A percentile compares a stretch with the other conserved stretches of the same genome.
phyloP scores from a whole-genome alignment of 169 alveolate genomes.

The Prorocentrum cordatum region DNA sequence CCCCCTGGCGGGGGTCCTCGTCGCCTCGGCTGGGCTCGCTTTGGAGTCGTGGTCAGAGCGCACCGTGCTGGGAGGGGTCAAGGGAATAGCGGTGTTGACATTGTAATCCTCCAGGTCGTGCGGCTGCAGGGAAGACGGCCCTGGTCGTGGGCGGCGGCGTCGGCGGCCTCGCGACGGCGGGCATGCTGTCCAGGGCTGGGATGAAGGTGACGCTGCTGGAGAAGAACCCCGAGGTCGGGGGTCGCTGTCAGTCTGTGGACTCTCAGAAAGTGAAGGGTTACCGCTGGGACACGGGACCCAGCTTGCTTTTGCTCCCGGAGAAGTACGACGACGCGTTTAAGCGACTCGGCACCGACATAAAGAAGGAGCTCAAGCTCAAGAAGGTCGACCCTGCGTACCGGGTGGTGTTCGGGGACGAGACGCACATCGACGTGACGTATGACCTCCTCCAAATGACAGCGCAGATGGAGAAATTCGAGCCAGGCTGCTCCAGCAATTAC shows the following conservation, averaged over 20 bases:
- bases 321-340: slow-evolving; percentile 53
- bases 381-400: slow-evolving; percentile 46
- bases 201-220: slow-evolving; percentile 49
- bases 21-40: no score
- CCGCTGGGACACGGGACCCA: slow-evolving; percentile 58
- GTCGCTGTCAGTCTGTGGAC: slow-evolving; percentile 44
- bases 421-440: slow-evolving; percentile 15
- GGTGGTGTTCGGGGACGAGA: slow-evolving; percentile 31
- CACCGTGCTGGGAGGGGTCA: no score
- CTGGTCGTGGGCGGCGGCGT: slow-evolving; percentile 61
- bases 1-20: no score
- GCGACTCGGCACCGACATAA: slow-evolving; percentile 23
- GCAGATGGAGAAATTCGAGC: slow-evolving; percentile 64
- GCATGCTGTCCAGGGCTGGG: slow-evolving; percentile 8
- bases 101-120: no score
- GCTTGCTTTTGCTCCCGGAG: slow-evolving; percentile 29
- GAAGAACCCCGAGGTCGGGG: slow-evolving; percentile 39
- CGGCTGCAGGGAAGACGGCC: no score
- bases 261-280: slow-evolving; percentile 30
- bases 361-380: slow-evolving; percentile 42
- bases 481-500: slow-evolving; percentile 52
- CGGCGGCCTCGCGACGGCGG: slow-evolving; percentile 36
- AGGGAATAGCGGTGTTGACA: no score
- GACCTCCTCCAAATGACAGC: slow-evolving; percentile 45
- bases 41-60: no score